Evolutionary conservation across 2,329 filamentous ascomycete species (phyloP), one percentile per base, ranked within the genome.

Genomic region (Verticillium dahliae): DNA sequence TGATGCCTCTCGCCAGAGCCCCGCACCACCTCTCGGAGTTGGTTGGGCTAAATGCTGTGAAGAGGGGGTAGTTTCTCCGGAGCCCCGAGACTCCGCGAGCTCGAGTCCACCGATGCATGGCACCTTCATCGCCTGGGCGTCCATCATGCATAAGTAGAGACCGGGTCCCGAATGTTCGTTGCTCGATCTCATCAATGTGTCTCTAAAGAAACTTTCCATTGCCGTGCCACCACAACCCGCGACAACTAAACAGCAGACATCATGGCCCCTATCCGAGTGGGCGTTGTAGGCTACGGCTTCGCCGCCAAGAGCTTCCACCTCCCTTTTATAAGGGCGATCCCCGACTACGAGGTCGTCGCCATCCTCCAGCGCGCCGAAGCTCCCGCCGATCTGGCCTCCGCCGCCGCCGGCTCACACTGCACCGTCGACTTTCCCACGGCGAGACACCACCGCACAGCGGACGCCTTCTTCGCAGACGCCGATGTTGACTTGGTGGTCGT

Each of bases 401-500:
- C 69, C 1, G 69, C 73, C 0, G 62, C 67, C 0, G 73, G 73
- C 39, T 76, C 73, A 0, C 79, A 82, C 65, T 82, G 79, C 68
- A 80, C 77, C 0, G 68, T 79, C n/a, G 79, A 82, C 66, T 78
- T 76, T 56, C 79, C 80, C 0, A 60, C 71, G 10, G 73, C 75
- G 66, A 87, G 84, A 71, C 79, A 83, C 68, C 88, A 87, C 74
- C 78, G 80, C 14, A 84, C 80, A 0, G 73, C 81, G 0, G 81
- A 87, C 14, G 81, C 85, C 1, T 78, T 90, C 70, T 80, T 89
- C 65, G 76, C 80, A 61, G 86, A 90, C 68, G 60, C 76, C 0
- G 75, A 74, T 0, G 81, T 89, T 22, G 82, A 89, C 63, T 75
- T 90, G 1, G 84, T 90, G 1, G 76, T 89, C 35, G 76, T 90